These are phyloP conservation scores for Panicum hallii DNA, from an alignment of 202 grass and related monocot genomes.

Conservation along the genomic window DNA sequence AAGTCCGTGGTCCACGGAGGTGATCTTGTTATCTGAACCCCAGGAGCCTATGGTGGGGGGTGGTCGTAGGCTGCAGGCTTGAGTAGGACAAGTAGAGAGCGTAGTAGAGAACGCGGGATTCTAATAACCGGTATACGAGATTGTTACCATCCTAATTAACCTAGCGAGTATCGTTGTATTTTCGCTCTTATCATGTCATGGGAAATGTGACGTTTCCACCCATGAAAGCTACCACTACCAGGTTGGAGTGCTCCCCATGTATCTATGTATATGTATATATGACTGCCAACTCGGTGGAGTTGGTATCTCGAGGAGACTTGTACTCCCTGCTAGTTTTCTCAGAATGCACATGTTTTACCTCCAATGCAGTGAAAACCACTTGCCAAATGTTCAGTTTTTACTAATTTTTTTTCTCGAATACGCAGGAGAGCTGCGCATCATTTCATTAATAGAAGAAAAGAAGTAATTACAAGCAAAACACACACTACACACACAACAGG, in stretches of 20 bases:
- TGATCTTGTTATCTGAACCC: slow-evolving; percentile 21
- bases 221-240: neutral
- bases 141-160: slow-evolving; percentile 32
- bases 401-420: no score
- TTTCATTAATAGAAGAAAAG: no score
- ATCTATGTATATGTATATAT: slow-evolving; percentile 36
- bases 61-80: slow-evolving; percentile 45
- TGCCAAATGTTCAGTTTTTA: no score
- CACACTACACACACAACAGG: no score
- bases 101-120: neutral
- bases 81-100: slow-evolving; percentile 41
- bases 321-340: slow-evolving; percentile 7
- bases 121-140: slow-evolving; percentile 36
- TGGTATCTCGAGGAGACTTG: slow-evolving; percentile 2
- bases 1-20: neutral
- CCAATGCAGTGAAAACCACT: neutral
- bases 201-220: slow-evolving; percentile 27
- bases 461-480: no score
- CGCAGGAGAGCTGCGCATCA: no score
- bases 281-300: neutral
- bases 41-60: slow-evolving; percentile 3
- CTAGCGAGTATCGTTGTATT: slow-evolving; percentile 8
- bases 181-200: slow-evolving; percentile 12
- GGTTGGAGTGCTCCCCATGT: neutral
- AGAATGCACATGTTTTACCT: neutral